Conservation (phyloP, 257 asterid genomes). For the Nyctanthes arbortristis region DNA sequence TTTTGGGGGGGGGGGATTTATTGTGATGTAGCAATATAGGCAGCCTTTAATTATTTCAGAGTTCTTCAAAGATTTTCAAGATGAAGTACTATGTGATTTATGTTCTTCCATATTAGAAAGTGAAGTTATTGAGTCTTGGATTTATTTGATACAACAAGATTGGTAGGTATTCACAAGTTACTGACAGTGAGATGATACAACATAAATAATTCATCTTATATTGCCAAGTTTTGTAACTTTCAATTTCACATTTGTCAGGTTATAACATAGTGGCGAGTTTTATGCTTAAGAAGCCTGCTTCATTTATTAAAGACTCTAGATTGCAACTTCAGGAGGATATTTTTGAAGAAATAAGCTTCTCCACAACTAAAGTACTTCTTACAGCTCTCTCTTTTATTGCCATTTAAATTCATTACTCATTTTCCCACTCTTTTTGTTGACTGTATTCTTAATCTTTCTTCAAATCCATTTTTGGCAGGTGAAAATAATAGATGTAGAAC, state of each 20-base stretch:
- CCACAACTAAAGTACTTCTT: conserved; percentile 41
- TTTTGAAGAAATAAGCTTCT: conserved; percentile 48
- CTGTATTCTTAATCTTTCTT: not conserved
- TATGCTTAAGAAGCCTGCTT: conserved; percentile 38
- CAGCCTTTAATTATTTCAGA: not conserved
- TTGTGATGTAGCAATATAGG: not conserved
- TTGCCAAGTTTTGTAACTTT: not conserved
- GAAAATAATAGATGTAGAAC: conserved; percentile 44
- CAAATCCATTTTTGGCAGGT: conserved; percentile 45
- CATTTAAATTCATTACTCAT: conserved; percentile 1
- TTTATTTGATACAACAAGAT: not conserved
- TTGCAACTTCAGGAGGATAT: conserved; percentile 43
- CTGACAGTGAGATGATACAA: not conserved
- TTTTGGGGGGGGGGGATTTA: not conserved
- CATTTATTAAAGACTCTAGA: conserved; percentile 38
- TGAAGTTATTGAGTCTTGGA: not conserved
- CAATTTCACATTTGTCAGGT: conserved; percentile 36
- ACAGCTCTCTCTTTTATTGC: conserved; percentile 4
- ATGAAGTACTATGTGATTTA: not conserved
- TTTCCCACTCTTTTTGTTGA: conserved; percentile 7
- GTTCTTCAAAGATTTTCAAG: not conserved
- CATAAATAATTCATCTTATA: not conserved
- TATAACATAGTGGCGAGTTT: conserved; percentile 53
- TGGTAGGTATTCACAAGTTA: not conserved
- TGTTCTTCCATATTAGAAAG: not conserved